These are phyloP conservation scores for Annona squamosa DNA, from an alignment of 164 flowering plant species.

Conservation along the genomic window DNA sequence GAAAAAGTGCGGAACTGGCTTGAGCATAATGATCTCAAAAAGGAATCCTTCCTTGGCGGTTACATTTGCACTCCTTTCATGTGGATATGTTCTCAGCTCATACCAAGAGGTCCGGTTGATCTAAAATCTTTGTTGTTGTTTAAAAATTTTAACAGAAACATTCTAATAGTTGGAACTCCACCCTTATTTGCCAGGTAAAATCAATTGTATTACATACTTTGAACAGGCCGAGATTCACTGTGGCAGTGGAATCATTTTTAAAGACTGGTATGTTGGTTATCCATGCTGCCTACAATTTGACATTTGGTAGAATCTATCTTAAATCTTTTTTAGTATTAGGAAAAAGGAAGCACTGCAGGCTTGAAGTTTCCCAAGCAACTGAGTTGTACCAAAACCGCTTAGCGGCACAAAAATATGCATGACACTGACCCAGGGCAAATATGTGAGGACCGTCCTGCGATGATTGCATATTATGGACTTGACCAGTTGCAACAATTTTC, in stretches of 20 bases:
- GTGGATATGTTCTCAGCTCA: constrained; percentile 91
- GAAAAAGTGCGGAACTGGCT: constrained; percentile 85
- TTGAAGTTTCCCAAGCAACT: too few species aligned
- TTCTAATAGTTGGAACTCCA: not conserved
- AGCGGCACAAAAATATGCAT: too few species aligned
- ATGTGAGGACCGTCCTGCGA: too few species aligned
- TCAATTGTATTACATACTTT: constrained; percentile 87
- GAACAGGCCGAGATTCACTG: constrained; percentile 84
- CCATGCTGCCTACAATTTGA: too few species aligned
- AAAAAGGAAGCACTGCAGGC: too few species aligned
- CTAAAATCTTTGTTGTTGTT: constrained; percentile 1
- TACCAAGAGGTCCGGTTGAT: constrained; percentile 68
- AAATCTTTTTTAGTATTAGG: too few species aligned
- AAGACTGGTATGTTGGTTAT: constrained; percentile 52
- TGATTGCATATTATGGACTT: too few species aligned
- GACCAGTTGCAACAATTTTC: too few species aligned
- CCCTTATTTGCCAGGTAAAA: constrained; percentile 47
- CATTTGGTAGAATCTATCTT: too few species aligned
- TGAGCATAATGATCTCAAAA: constrained; percentile 82
- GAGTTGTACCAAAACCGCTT: too few species aligned
- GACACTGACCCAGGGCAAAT: too few species aligned
- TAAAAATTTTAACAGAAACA: not conserved
- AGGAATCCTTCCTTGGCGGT: constrained; percentile 78
- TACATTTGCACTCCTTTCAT: constrained; percentile 85
- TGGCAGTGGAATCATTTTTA: constrained; percentile 88